A percentile compares a stretch with the other conserved stretches of the same genome.
phyloP scores from a whole-genome alignment of 768 basidiomycete genomes.

The Terana coerulea region DNA sequence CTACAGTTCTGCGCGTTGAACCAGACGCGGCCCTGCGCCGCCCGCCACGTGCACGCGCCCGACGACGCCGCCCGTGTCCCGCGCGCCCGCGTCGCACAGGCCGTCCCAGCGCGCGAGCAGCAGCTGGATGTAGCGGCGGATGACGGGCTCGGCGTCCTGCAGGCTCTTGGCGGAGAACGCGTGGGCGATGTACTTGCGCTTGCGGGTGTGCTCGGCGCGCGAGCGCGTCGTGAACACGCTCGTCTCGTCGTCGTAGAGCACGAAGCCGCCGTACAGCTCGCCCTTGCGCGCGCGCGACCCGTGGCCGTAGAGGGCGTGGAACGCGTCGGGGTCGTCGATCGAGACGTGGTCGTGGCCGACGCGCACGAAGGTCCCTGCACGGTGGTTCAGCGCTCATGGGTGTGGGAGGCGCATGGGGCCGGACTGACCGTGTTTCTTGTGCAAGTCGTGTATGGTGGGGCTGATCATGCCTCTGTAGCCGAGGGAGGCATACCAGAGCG shows the following conservation, averaged over 20 bases:
- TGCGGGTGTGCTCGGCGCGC: constrained; percentile 71
- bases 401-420: too few species aligned
- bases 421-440: constrained; percentile 41
- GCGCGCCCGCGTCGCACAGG: constrained; percentile 46
- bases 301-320: constrained; percentile 40
- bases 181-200: constrained; percentile 80
- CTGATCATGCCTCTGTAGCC: constrained; percentile 32
- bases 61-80: constrained; percentile 50
- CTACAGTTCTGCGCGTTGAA: constrained; percentile 64
- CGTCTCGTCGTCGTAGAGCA: constrained; percentile 23
- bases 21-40: constrained; percentile 55
- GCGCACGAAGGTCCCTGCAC: constrained; percentile 31
- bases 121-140: constrained; percentile 51
- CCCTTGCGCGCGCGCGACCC: constrained; percentile 37
- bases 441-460: constrained; percentile 34
- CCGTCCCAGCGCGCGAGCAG: constrained; percentile 72
- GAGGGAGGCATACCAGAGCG: constrained; percentile 35
- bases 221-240: constrained; percentile 74
- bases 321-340: constrained; percentile 38
- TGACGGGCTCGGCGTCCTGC: constrained; percentile 73
- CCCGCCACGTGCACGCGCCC: constrained; percentile 53
- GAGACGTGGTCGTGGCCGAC: constrained; percentile 40
- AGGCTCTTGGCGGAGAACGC: constrained; percentile 76
- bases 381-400: too few species aligned
- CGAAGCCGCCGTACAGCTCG: constrained; percentile 35